Percentiles rank a stretch among this genome's conserved stretches.
Evolutionary conservation across 805 yeast species (phyloP).

Genomic region (Yamadazyma endophytica): DNA sequence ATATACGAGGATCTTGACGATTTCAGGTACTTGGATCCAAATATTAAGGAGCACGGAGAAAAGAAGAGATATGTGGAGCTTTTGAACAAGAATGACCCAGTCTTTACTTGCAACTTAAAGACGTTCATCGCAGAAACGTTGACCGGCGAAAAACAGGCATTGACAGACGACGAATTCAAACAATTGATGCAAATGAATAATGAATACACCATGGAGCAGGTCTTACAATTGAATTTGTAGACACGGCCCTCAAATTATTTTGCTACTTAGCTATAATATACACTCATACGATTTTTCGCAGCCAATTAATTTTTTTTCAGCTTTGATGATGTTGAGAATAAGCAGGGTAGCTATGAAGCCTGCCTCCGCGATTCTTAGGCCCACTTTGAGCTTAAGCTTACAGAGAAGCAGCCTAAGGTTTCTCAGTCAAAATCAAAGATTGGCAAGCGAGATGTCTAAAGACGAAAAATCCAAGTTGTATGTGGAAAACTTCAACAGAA

Average conservation of each 20-base stretch:
- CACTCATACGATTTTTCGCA: no score
- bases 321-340: no score
- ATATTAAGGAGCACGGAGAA: constrained; percentile 40
- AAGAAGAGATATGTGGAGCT: constrained; percentile 31
- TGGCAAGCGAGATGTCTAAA: no score
- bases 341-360: no score
- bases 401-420: no score
- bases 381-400: no score
- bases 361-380: no score
- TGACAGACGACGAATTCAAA: constrained; percentile 28
- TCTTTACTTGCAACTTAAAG: constrained; percentile 44
- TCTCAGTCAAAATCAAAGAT: no score
- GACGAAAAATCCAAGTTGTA: constrained; percentile 9
- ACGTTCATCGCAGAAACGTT: constrained; percentile 34
- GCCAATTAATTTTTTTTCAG: no score
- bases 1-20: constrained; percentile 40
- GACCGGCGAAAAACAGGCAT: constrained; percentile 17
- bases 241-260: no score
- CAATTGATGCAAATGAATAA: constrained; percentile 32
- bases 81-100: constrained; percentile 29
- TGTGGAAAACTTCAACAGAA: constrained; percentile 12
- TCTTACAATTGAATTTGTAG: constrained; percentile 15
- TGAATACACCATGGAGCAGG: constrained; percentile 29
- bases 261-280: no score
- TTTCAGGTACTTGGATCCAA: constrained; percentile 36